These are phyloP conservation scores for Blastobotrys buckinghamii DNA, from an alignment of 1,139 yeast genomes.

Conservation along the genomic window DNA sequence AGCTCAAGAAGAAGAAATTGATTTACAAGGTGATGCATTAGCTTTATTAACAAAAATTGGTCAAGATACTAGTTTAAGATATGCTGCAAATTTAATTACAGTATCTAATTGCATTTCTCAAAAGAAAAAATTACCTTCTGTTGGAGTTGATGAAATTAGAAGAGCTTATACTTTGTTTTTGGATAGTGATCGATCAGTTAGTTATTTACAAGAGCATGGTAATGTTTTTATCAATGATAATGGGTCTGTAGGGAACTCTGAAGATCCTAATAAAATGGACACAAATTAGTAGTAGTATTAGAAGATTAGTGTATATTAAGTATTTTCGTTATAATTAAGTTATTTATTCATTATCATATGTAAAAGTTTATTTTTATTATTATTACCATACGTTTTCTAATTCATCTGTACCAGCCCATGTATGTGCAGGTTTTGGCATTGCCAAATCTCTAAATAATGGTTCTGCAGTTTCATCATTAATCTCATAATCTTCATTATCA, in stretches of 20 bases:
- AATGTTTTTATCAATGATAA: conserved; percentile 24
- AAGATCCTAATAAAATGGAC: conserved; percentile 12
- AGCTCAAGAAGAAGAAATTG: conserved; percentile 96
- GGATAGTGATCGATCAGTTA: conserved; percentile 81
- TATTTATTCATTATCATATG: not conserved
- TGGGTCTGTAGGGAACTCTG: conserved; percentile 3
- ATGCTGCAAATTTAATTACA: conserved; percentile 84
- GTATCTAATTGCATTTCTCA: conserved; percentile 81
- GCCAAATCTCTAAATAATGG: conserved; percentile 10
- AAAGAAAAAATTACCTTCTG: conserved; percentile 65
- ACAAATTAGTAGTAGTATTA: not conserved
- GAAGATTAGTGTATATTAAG: not conserved
- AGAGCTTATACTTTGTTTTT: conserved; percentile 81
- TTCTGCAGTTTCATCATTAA: conserved; percentile 28
- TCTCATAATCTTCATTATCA: conserved; percentile 10
- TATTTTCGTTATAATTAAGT: not conserved
- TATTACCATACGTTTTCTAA: conserved; percentile 13
- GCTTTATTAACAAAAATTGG: conserved; percentile 91
- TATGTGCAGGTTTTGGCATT: conserved; percentile 9
- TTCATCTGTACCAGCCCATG: conserved; percentile 11
- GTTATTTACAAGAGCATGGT: conserved; percentile 28
- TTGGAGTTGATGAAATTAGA: conserved; percentile 81
- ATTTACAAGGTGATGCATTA: conserved; percentile 73
- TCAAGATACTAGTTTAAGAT: conserved; percentile 84
- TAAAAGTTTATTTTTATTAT: not conserved